Evolutionary conservation across 495 filamentous ascomycete genomes (phyloP), one percentile per base, ranked within the genome.

Genomic region (Sordaria brevicollis): DNA sequence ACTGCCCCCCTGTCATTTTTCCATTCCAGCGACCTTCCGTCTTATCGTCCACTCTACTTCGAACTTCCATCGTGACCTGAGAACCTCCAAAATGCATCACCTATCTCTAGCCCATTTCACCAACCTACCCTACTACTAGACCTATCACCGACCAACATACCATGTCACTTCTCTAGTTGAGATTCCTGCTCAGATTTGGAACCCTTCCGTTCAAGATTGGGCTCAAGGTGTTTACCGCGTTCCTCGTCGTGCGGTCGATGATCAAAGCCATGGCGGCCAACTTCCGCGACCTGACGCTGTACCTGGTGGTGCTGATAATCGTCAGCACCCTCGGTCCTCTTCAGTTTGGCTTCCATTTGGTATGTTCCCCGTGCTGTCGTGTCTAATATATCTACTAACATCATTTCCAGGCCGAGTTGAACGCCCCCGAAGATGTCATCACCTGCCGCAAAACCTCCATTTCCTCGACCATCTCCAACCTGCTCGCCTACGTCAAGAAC

Each of bases 341-440:
- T 9, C 93, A 96, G 75, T 98, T 97, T 74, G 95, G 96, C 25
- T 97, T 90, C 77, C 96, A 98, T 80, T 79, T 99, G 79, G 94
- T 97, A 86, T 76, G 80, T 66, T 54, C 25, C 1, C 21, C n/a
- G 13, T 35, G 35, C 41, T 65, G 17, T 71, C 66, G 65, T 33
- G 62, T 67, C 21, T 11, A 21, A 1, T 43, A 39, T 29, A 29
- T 8, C 67, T 65, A 36, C 79, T 81, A 74, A 80, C 65, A 19
- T 41, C 1, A 36, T 62, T 17, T 36, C 9, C 76, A 97, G 94
- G 91, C 93, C 69, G 95, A 98, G 78, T 87, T 99, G 35, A 99
- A 99, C 78, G 92, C 95, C 35, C 95, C 95, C 11, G 89, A 97
- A 84, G 87, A 91, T 76, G 92, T 94, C 73, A 89, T 98, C 72